These are phyloP conservation scores for Solanum virginianum DNA, from an alignment of 257 asterid genomes.

Conservation along the genomic window DNA sequence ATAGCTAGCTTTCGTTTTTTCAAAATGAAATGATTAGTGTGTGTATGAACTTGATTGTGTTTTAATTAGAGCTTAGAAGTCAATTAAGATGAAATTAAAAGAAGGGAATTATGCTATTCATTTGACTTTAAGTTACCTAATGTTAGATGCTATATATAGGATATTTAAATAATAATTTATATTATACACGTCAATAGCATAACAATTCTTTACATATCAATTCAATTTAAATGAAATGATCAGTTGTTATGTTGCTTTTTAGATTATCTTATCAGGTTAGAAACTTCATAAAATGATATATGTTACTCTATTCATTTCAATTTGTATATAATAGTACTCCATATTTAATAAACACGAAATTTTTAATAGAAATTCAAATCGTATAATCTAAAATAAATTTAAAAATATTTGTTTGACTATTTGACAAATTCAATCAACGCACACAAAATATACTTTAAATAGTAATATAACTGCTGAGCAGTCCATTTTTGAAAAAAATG, in stretches of 20 bases:
- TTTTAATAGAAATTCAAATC: accelerated
- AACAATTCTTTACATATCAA: background rate
- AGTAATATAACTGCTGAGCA: background rate
- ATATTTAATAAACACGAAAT: background rate
- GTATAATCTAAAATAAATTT: background rate
- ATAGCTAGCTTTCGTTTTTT: background rate
- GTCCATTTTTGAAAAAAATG: background rate
- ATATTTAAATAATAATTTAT: background rate
- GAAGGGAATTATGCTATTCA: background rate
- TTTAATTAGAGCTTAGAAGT: background rate
- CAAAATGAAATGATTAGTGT: background rate
- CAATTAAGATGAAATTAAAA: background rate
- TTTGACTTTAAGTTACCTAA: background rate
- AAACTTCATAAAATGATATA: background rate
- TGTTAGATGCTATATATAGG: background rate
- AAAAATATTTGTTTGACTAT: background rate
- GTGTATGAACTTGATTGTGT: background rate
- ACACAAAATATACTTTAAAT: background rate
- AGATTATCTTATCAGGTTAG: background rate
- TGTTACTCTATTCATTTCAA: background rate
- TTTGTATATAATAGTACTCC: background rate
- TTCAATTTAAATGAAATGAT: background rate
- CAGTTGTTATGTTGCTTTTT: background rate
- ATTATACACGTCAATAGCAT: background rate
- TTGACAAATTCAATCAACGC: background rate